Base-by-base conservation (phyloP, 1,284 basidiomycete genomes). In the Lentinus polychrous region DNA sequence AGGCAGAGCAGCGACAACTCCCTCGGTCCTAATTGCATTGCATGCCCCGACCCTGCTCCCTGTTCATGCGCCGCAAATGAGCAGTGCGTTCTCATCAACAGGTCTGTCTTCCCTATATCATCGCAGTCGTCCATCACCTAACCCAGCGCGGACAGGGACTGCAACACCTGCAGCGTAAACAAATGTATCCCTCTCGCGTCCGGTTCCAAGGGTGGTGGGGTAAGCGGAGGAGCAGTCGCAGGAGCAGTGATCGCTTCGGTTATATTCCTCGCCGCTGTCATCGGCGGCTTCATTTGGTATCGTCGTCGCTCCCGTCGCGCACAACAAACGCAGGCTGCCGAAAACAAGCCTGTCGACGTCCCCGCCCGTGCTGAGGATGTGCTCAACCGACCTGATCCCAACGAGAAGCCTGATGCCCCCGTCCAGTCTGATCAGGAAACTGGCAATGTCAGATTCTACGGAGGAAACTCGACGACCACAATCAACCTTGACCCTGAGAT, bases 311-410 rank as follows among this genome's bases (percentile, higher is more conserved):
- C 52, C 34, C 56, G 57, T 55, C 31, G 40, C 14, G 14, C 34
- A 59, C 68, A 56, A 39, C 47, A 60, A 49, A 50, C 52, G 50
- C 54, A 39, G 35, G 57, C 54, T 11, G 60, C 64, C 20, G 55
- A 59, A n/a, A 57, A 49, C 10, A 57, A 55, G 12, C 77, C 78
- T 51, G 55, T 62, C 54, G 86, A 89, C 55, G 66, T 78, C 20
- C 85, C 85, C 43, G 86, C 85, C 3, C 67, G 82, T 31, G 86
- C 87, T 17, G 82, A 78, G 56, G 78, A 79, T 8, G 87, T 90
- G 22, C 80, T 90, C 51, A 85, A 80, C 60, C 74, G 86, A 38
- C 84, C 85, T 23, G 83, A 90, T 64, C 86, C 86, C 38, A 80
- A 68, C 46, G 86, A 88, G 67, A 88, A 87, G 61, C 63, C 70